phyloP scores from a whole-genome alignment of 306 rosid species.

The Erythrophleum fordii region DNA sequence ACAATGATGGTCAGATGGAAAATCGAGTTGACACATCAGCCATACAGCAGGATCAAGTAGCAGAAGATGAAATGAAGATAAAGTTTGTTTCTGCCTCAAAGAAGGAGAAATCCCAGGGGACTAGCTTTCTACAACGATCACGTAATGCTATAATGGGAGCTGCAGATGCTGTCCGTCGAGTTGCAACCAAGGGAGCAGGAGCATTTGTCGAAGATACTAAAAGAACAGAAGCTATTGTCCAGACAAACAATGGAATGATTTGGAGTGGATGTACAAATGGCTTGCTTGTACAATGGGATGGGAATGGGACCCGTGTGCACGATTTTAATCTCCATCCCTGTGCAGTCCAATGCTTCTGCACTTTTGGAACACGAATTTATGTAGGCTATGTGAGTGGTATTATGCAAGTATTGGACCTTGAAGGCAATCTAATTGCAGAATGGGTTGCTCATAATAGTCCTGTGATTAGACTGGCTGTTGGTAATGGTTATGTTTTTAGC shows the following conservation, averaged over 20 bases:
- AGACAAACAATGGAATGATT: conserved; percentile 81
- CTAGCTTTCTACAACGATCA: conserved; percentile 81
- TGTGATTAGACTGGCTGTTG: conserved; percentile 79
- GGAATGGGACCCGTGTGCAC: conserved; percentile 78
- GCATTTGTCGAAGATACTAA: conserved; percentile 86
- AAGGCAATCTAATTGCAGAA: conserved; percentile 80
- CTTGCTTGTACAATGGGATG: conserved; percentile 91
- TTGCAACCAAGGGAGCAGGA: conserved; percentile 93
- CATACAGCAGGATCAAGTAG: conserved; percentile 77
- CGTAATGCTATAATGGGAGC: conserved; percentile 96
- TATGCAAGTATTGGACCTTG: conserved; percentile 83
- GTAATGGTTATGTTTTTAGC: conserved; percentile 71
- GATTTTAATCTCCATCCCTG: conserved; percentile 79
- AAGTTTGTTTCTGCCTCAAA: conserved; percentile 77
- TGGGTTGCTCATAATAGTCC: conserved; percentile 98
- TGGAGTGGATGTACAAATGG: conserved; percentile 99
- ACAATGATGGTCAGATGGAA: conserved; percentile 86
- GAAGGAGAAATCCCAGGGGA: conserved; percentile 87
- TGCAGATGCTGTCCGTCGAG: conserved; percentile 96
- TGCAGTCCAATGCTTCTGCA: conserved; percentile 85
- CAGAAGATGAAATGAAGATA: conserved; percentile 84
- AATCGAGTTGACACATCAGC: conserved; percentile 82
- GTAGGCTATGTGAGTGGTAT: conserved; percentile 91
- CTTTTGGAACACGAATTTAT: conserved; percentile 71
- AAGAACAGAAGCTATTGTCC: conserved; percentile 79